A percentile compares a stretch with the other conserved stretches of the same genome.
Evolutionary conservation across 441 rosid species (phyloP).

Genomic region (Euphorbia celastroides): DNA sequence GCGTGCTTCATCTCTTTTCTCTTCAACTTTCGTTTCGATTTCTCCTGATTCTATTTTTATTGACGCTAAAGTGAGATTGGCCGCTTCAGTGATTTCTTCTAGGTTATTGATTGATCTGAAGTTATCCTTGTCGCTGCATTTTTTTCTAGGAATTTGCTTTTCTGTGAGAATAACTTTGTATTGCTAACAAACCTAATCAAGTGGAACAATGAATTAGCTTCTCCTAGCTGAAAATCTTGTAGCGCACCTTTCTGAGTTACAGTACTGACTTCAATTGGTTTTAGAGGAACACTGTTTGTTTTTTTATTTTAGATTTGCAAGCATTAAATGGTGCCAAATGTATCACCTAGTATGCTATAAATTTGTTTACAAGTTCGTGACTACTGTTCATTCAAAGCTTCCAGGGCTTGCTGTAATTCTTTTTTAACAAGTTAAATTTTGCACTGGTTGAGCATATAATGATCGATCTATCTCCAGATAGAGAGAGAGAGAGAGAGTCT

Average conservation of each 20-base stretch:
- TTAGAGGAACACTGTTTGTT: not conserved
- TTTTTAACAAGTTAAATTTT: not conserved
- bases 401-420: not conserved
- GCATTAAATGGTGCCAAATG: not conserved
- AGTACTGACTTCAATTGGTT: not conserved
- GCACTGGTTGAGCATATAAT: not conserved
- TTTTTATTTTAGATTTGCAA: not conserved
- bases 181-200: not conserved
- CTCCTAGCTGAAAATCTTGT: not conserved
- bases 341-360: too few species aligned
- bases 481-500: not conserved
- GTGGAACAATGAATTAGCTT: not conserved
- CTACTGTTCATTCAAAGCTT: too few species aligned
- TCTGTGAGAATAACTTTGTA: too few species aligned
- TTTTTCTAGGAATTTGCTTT: too few species aligned
- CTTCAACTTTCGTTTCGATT: not conserved
- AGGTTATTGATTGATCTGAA: too few species aligned
- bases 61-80: not conserved
- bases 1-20: too few species aligned
- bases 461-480: too few species aligned
- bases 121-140: not conserved
- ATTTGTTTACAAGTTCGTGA: too few species aligned
- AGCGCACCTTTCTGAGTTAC: not conserved
- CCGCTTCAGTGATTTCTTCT: not conserved
- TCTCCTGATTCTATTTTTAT: not conserved